Conservation (phyloP, 2,329 filamentous ascomycete genomes). For the Epichloe hybrida region DNA sequence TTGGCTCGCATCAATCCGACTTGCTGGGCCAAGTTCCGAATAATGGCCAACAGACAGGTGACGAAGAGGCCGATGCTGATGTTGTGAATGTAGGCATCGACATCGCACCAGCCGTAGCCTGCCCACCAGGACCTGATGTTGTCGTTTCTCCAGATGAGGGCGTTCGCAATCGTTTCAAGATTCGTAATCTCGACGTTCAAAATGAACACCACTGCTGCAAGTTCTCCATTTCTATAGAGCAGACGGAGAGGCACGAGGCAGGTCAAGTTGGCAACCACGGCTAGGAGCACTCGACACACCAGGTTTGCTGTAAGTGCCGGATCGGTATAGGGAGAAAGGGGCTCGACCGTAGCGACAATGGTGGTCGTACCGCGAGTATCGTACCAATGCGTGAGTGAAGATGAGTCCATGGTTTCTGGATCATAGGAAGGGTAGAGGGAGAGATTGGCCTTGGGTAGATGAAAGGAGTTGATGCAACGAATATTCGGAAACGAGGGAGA, state of each 20-base stretch:
- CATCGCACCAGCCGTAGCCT: conserved; percentile 40
- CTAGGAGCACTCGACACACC: conserved; percentile 34
- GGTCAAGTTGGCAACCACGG: conserved; percentile 28
- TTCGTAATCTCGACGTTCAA: conserved; percentile 31
- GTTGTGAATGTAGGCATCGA: conserved; percentile 35
- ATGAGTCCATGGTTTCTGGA: conserved; percentile 1
- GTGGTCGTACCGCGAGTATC: neutral
- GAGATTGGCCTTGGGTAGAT: neutral
- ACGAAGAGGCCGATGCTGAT: conserved; percentile 31
- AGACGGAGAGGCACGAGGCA: conserved; percentile 38
- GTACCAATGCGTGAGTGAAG: neutral
- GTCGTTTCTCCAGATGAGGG: conserved; percentile 40
- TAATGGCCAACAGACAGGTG: conserved; percentile 39
- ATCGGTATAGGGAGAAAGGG: conserved; percentile 12
- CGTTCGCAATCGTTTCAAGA: conserved; percentile 33
- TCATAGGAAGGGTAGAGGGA: neutral
- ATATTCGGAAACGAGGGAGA: neutral
- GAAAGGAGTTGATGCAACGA: neutral
- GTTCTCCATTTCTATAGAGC: conserved; percentile 38
- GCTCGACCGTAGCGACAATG: conserved; percentile 1
- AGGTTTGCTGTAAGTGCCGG: conserved; percentile 30
- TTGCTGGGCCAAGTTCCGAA: conserved; percentile 38
- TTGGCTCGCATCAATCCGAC: conserved; percentile 31
- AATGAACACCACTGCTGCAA: conserved; percentile 38
- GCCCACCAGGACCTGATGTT: conserved; percentile 36